Percentiles rank a stretch among this genome's conserved stretches.
These are phyloP conservation scores for Kalanchoe fedtschenkoi DNA, from an alignment of 164 flowering plant genomes.

Conservation along the genomic window DNA sequence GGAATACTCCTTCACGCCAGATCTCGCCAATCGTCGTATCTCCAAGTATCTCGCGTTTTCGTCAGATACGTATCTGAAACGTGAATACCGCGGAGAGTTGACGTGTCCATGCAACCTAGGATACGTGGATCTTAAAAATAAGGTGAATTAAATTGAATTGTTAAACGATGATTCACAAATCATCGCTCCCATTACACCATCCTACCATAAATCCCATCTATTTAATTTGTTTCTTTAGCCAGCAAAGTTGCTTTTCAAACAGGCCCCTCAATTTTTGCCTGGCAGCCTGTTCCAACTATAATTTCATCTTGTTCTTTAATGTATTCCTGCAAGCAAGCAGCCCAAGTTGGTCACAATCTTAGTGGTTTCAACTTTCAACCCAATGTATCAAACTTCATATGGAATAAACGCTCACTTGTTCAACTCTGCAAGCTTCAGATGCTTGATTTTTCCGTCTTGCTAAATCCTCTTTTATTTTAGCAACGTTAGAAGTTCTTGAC, in stretches of 20 bases:
- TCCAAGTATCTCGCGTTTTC: too few species aligned
- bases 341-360: not conserved
- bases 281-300: constrained; percentile 76
- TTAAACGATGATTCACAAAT: constrained; percentile 48
- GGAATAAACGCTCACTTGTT: constrained; percentile 40
- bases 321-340: constrained; percentile 53
- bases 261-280: constrained; percentile 85
- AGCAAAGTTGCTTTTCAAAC: constrained; percentile 73
- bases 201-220: constrained; percentile 86
- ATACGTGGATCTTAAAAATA: too few species aligned
- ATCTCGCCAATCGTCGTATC: too few species aligned
- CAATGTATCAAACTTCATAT: not conserved
- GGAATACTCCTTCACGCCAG: too few species aligned
- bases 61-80: too few species aligned
- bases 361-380: not conserved
- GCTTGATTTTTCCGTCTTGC: constrained; percentile 48
- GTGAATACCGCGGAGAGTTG: too few species aligned
- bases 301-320: constrained; percentile 55
- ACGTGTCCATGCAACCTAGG: too few species aligned
- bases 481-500: constrained; percentile 25
- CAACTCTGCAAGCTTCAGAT: constrained; percentile 52
- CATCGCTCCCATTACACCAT: constrained; percentile 91
- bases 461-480: constrained; percentile 29
- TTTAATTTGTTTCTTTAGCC: constrained; percentile 67
- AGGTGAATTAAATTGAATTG: too few species aligned